phyloP scores from a whole-genome alignment of 2,329 filamentous ascomycete genomes.

The Aspergillus intermedius region DNA sequence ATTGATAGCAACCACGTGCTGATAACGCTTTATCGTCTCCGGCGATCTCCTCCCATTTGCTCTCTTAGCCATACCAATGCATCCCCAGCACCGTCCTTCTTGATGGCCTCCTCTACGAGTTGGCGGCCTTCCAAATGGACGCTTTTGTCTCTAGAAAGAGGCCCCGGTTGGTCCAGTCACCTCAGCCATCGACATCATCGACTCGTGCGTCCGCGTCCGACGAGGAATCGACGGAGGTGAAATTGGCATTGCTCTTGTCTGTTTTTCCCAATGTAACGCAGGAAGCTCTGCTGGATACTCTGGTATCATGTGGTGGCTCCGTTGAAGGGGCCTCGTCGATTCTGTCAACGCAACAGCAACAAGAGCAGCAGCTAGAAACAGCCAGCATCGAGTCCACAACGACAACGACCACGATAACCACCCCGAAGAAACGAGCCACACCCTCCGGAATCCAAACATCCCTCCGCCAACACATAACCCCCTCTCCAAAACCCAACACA shows the following conservation, averaged over 20 bases:
- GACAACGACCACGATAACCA: constrained; percentile 1
- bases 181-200: not conserved
- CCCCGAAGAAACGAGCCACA: constrained; percentile 31
- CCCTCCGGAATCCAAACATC: constrained; percentile 57
- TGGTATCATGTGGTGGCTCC: constrained; percentile 71
- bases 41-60: not conserved
- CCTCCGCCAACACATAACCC: constrained; percentile 46
- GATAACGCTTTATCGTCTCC: constrained; percentile 14
- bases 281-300: constrained; percentile 66
- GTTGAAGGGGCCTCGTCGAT: constrained; percentile 59
- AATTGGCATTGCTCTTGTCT: constrained; percentile 76
- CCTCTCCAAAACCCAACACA: constrained; percentile 14
- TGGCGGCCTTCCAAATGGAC: constrained; percentile 30
- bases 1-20: constrained; percentile 24
- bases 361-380: constrained; percentile 5
- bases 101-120: constrained; percentile 16
- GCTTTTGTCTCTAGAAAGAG: constrained; percentile 35
- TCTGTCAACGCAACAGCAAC: constrained; percentile 35
- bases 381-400: constrained; percentile 1
- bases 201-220: constrained; percentile 22
- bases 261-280: constrained; percentile 61
- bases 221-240: constrained; percentile 81
- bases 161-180: constrained; percentile 15
- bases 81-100: not conserved
- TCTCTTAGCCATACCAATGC: not conserved